Evolutionary conservation across 768 basidiomycete genomes (phyloP).

Genomic region (Phylloporus sp.): DNA sequence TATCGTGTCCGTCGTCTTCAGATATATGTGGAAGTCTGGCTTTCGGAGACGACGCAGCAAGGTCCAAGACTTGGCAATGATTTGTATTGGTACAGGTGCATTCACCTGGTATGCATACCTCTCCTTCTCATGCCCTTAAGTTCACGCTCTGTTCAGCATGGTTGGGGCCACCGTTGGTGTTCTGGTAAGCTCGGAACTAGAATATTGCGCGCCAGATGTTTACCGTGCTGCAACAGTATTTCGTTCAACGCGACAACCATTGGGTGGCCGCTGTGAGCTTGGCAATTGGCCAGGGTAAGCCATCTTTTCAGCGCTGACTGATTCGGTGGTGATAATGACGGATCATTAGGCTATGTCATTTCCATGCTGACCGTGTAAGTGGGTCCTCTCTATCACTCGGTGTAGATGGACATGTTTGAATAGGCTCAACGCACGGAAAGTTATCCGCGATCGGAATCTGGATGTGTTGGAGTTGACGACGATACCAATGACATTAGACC

Average conservation of each 20-base stretch:
- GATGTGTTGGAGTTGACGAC: background rate
- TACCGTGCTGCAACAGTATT: background rate
- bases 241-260: background rate
- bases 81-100: conserved; percentile 10
- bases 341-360: conserved; percentile 6
- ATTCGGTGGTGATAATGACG: background rate
- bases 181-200: background rate
- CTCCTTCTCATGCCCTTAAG: too few species aligned
- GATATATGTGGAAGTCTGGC: conserved; percentile 18
- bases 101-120: conserved; percentile 6
- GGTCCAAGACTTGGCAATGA: conserved; percentile 7
- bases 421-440: conserved; percentile 9
- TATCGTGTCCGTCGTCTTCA: conserved; percentile 3
- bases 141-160: background rate
- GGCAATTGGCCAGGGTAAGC: conserved; percentile 3
- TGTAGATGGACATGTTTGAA: background rate
- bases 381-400: too few species aligned
- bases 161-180: background rate
- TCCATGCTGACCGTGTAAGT: conserved; percentile 14
- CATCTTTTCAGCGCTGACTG: too few species aligned
- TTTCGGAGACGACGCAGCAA: conserved; percentile 6
- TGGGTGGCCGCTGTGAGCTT: background rate
- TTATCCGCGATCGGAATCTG: conserved; percentile 1
- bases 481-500: background rate
- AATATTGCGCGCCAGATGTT: background rate